Percentiles rank a stretch among this genome's conserved stretches.
These are phyloP conservation scores for Zoysia matrella DNA, from an alignment of 202 grass and related monocot species.

Conservation along the genomic window DNA sequence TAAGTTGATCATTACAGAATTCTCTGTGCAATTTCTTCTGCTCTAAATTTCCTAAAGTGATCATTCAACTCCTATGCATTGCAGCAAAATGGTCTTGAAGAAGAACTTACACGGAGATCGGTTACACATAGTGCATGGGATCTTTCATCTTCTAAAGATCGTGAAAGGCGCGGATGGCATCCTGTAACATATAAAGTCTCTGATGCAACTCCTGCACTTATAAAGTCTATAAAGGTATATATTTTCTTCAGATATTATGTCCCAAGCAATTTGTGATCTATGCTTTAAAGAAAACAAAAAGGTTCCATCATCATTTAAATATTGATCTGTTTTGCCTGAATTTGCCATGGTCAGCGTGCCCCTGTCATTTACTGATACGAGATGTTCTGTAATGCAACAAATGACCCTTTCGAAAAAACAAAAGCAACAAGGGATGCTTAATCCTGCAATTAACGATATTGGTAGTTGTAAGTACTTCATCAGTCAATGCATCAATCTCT, in stretches of 20 bases:
- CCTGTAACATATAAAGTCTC: conserved; percentile 91
- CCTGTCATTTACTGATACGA: conserved; percentile 3
- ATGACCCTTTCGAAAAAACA: neutral
- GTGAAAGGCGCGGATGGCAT: conserved; percentile 91
- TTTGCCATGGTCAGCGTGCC: conserved; percentile 4
- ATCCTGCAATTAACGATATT: neutral
- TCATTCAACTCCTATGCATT: conserved; percentile 38
- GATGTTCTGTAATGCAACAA: conserved; percentile 11
- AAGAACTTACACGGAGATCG: conserved; percentile 85
- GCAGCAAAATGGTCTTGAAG: conserved; percentile 91
- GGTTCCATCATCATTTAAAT: conserved; percentile 1
- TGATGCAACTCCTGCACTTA: conserved; percentile 75
- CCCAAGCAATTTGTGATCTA: neutral
- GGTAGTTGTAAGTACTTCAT: neutral
- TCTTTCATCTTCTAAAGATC: conserved; percentile 90
- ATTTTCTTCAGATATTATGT: conserved; percentile 13
- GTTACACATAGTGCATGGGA: conserved; percentile 92
- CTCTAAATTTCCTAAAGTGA: conserved; percentile 16
- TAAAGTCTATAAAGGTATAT: conserved; percentile 86
- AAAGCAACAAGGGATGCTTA: neutral
- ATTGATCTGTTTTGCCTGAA: neutral
- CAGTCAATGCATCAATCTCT: neutral
- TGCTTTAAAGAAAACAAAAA: conserved; percentile 18
- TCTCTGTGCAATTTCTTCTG: conserved; percentile 28
- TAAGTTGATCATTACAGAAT: conserved; percentile 51